A percentile compares a stretch with the other conserved stretches of the same genome.
These are phyloP conservation scores for Hygrocybe coccinea DNA, from an alignment of 768 basidiomycete genomes.

Conservation along the genomic window DNA sequence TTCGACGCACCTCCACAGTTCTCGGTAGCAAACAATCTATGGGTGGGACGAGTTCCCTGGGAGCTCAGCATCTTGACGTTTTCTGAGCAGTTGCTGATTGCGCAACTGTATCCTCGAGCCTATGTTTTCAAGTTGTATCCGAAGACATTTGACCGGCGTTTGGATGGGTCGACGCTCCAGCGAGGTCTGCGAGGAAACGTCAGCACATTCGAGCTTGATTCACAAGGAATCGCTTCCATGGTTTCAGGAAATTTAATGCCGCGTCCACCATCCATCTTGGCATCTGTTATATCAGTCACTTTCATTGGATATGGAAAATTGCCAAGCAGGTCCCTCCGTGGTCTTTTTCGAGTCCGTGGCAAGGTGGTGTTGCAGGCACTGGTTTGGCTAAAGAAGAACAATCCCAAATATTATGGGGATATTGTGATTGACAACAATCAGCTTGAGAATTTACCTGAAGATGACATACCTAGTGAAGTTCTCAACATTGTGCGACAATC, in stretches of 20 bases:
- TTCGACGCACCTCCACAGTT: slow-evolving; percentile 11
- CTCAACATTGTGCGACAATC: slow-evolving; percentile 13
- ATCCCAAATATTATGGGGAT: slow-evolving; percentile 19
- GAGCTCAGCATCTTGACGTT: slow-evolving; percentile 27
- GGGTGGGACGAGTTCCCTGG: slow-evolving; percentile 33
- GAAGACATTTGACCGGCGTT: slow-evolving; percentile 12
- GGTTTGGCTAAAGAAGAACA: slow-evolving; percentile 30
- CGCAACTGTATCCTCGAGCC: slow-evolving; percentile 25
- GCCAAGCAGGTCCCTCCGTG: slow-evolving; percentile 20
- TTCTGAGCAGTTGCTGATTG: slow-evolving; percentile 33
- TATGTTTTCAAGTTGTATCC: slow-evolving; percentile 38
- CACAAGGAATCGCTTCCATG: slow-evolving; percentile 18
- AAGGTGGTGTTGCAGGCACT: slow-evolving; percentile 22
- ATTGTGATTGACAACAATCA: slow-evolving; percentile 19
- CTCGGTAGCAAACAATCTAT: slow-evolving; percentile 36
- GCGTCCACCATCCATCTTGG: slow-evolving; percentile 17
- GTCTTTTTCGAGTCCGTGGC: slow-evolving; percentile 22
- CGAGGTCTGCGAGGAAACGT: slow-evolving; percentile 31
- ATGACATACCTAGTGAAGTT: slow-evolving; percentile 31
- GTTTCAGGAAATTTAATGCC: slow-evolving; percentile 25
- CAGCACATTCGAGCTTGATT: slow-evolving; percentile 24
- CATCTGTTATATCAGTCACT: slow-evolving; percentile 27
- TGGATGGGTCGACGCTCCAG: slow-evolving; percentile 10
- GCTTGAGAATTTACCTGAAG: slow-evolving; percentile 29
- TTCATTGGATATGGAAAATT: slow-evolving; percentile 23